Conservation (phyloP, 352 stramenopile species). For the Pythium utonaiense region DNA sequence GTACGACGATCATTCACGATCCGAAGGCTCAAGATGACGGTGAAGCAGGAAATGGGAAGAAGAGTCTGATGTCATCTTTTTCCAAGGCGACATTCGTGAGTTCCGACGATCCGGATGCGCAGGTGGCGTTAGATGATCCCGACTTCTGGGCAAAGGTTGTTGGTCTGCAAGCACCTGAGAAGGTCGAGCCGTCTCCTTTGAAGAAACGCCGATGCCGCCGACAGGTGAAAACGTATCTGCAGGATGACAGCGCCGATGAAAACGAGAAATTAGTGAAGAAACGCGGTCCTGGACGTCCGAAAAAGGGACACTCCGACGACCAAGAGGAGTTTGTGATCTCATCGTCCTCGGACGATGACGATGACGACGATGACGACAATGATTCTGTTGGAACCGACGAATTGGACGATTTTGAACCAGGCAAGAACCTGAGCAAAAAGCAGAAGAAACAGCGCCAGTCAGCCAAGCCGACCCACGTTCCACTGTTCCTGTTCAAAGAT, state of each 20-base stretch:
- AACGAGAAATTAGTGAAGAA: slow-evolving; percentile 24
- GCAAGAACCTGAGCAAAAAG: slow-evolving; percentile 28
- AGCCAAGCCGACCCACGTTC: slow-evolving; percentile 13
- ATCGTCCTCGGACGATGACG: slow-evolving; percentile 32
- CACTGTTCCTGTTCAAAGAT: slow-evolving; percentile 40
- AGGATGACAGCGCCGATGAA: slow-evolving; percentile 62
- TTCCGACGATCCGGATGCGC: slow-evolving; percentile 77
- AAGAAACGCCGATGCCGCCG: slow-evolving; percentile 65
- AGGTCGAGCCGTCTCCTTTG: slow-evolving; percentile 68
- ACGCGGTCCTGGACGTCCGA: slow-evolving; percentile 11
- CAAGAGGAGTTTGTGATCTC: slow-evolving; percentile 78
- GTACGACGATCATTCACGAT: slow-evolving; percentile 86
- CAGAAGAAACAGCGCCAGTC: slow-evolving; percentile 25
- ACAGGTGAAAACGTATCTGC: slow-evolving; percentile 72
- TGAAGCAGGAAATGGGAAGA: slow-evolving; percentile 51
- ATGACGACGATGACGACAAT: slow-evolving; percentile 58
- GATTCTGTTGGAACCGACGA: slow-evolving; percentile 29
- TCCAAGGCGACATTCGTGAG: slow-evolving; percentile 93
- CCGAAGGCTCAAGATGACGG: slow-evolving; percentile 44
- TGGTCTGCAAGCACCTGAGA: slow-evolving; percentile 73
- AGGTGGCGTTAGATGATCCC: slow-evolving; percentile 90
- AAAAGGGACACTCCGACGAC: slow-evolving; percentile 48
- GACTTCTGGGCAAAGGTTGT: slow-evolving; percentile 95
- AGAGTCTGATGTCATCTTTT: slow-evolving; percentile 87
- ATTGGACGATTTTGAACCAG: slow-evolving; percentile 42